Conservation (phyloP, 106 monocot species). For the Allium cepa region DNA sequence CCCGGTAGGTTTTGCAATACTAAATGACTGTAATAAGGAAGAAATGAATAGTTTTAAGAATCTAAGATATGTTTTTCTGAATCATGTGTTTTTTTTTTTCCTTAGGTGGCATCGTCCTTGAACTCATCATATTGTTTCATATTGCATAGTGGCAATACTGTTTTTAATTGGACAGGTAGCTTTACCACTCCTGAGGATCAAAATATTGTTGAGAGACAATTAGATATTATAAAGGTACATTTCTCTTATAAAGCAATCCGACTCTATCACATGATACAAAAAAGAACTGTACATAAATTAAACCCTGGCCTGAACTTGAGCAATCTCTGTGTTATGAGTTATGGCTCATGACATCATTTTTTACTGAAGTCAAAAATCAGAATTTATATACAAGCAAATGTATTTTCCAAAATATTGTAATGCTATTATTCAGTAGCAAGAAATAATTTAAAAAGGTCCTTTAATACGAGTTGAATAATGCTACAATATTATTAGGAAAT, state of each 20-base stretch:
- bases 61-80: neutral
- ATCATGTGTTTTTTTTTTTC: neutral
- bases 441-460: no score
- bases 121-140: constrained; percentile 93
- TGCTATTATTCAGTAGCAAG: neutral
- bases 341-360: neutral
- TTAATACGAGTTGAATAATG: no score
- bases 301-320: neutral
- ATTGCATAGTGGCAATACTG: constrained; percentile 57
- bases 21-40: no score
- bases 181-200: constrained; percentile 63
- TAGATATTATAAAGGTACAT: constrained; percentile 85
- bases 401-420: neutral
- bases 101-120: constrained; percentile 81
- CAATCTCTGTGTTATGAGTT: neutral
- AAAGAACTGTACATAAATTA: neutral
- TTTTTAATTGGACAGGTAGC: constrained; percentile 87
- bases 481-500: neutral
- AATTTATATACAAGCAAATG: neutral
- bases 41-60: neutral
- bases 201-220: constrained; percentile 75
- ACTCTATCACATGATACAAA: no score
- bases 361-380: no score
- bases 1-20: constrained; percentile 29
- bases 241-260: neutral